Percentiles rank a stretch among this genome's conserved stretches.
Evolutionary conservation across 2,329 filamentous ascomycete genomes (phyloP).

Genomic region (Botryotinia convoluta): DNA sequence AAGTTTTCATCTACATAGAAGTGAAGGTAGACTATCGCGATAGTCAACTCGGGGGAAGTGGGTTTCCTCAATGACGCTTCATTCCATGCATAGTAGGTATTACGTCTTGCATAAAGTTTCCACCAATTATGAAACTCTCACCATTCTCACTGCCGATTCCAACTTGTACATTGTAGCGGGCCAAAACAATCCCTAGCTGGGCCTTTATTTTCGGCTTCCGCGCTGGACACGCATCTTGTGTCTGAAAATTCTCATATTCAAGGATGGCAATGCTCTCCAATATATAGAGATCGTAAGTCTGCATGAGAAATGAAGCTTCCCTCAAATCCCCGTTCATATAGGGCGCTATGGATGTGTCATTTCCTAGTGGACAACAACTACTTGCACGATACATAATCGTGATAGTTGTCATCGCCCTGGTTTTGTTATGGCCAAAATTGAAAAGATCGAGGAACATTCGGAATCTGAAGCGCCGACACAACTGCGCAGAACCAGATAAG

Average conservation of each 20-base stretch:
- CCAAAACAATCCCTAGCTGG: neutral
- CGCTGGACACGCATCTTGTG: neutral
- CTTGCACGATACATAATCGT: neutral
- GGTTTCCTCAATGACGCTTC: neutral
- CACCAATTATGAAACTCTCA: neutral
- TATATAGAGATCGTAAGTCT: neutral
- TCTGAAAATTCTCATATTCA: neutral
- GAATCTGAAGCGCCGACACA: neutral
- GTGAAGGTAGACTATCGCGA: neutral
- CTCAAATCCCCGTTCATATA: neutral
- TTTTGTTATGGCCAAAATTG: constrained; percentile 1
- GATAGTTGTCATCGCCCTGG: neutral
- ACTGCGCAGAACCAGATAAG: neutral
- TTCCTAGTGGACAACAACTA: neutral
- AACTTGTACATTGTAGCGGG: neutral
- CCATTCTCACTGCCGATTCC: too few relatives aligned
- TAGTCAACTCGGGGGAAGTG: neutral
- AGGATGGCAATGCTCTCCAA: neutral
- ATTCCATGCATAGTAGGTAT: neutral
- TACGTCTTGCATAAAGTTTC: neutral
- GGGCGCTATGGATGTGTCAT: neutral
- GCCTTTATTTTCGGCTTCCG: neutral
- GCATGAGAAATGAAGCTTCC: neutral
- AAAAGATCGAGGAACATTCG: constrained; percentile 1
- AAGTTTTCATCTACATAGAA: neutral